These are phyloP conservation scores for Cucurbita moschata DNA, from an alignment of 306 rosid genomes.

Conservation along the genomic window DNA sequence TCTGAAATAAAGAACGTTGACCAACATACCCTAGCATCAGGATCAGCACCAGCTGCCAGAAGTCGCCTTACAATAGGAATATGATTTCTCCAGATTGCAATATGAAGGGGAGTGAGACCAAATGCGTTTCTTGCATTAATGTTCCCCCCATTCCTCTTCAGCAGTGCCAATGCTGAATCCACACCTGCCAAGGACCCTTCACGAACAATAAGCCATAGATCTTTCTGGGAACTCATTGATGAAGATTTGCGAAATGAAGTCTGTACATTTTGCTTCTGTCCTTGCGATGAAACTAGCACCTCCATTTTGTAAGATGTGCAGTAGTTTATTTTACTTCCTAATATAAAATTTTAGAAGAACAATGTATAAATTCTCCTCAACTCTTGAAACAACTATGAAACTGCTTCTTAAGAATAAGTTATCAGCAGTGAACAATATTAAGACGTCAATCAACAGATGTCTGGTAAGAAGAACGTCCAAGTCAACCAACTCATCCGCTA, in stretches of 20 bases:
- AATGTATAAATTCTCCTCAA: not conserved
- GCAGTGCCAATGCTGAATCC: constrained; percentile 43
- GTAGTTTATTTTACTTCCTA: constrained; percentile 1
- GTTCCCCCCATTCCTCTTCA: constrained; percentile 73
- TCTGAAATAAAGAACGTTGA: not conserved
- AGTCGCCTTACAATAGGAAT: constrained; percentile 78
- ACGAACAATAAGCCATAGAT: constrained; percentile 56
- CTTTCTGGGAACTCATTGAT: constrained; percentile 29
- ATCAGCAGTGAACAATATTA: not conserved
- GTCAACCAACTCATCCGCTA: not conserved
- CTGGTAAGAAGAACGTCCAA: not conserved
- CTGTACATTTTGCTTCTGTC: constrained; percentile 44
- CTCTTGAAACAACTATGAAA: not conserved
- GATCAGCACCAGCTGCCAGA: constrained; percentile 86
- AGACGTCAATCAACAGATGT: not conserved
- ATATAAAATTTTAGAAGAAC: not conserved
- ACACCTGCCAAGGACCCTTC: constrained; percentile 68
- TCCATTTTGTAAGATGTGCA: constrained; percentile 30
- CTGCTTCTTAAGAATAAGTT: not conserved
- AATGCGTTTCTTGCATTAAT: constrained; percentile 54
- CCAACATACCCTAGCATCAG: constrained; percentile 75
- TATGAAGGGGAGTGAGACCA: constrained; percentile 85
- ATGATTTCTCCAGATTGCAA: constrained; percentile 92
- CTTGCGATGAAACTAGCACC: constrained; percentile 28
- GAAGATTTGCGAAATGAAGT: constrained; percentile 27